phyloP scores from a whole-genome alignment of 129 eudicot species.

The Helichrysum umbraculigerum region DNA sequence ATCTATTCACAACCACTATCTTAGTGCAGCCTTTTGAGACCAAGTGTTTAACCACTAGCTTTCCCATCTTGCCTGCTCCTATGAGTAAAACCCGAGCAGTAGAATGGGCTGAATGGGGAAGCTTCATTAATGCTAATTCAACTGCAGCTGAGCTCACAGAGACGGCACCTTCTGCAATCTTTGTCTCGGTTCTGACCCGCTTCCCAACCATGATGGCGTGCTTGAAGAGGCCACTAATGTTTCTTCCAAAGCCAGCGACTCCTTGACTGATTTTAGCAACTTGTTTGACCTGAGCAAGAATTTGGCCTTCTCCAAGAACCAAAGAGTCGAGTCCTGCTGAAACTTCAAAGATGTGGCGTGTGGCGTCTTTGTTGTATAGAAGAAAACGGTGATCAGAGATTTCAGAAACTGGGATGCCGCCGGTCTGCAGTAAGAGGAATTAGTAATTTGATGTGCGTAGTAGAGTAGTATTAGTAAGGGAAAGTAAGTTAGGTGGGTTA shows the following conservation, averaged over 20 bases:
- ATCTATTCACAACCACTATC: conserved; percentile 75
- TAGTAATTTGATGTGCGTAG: neutral
- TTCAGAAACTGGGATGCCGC: conserved; percentile 77
- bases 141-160: conserved; percentile 96
- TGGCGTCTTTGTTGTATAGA: conserved; percentile 75
- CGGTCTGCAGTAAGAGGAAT: conserved; percentile 46
- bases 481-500: conserved; percentile 25
- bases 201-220: conserved; percentile 89
- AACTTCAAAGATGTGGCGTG: conserved; percentile 85
- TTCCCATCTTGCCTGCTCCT: conserved; percentile 97
- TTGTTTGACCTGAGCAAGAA: conserved; percentile 92
- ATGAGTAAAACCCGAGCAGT: conserved; percentile 65
- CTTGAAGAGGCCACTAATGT: conserved; percentile 85
- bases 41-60: conserved; percentile 86
- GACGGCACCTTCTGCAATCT: conserved; percentile 81
- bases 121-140: conserved; percentile 81
- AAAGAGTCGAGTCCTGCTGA: conserved; percentile 87
- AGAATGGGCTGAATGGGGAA: conserved; percentile 60
- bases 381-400: conserved; percentile 81
- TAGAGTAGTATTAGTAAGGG: neutral
- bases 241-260: conserved; percentile 81
- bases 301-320: conserved; percentile 91
- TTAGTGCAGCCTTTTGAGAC: conserved; percentile 79
- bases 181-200: conserved; percentile 75
- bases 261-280: conserved; percentile 89